phyloP scores from a whole-genome alignment of 139 green algal species.

The Closterium sp. region DNA sequence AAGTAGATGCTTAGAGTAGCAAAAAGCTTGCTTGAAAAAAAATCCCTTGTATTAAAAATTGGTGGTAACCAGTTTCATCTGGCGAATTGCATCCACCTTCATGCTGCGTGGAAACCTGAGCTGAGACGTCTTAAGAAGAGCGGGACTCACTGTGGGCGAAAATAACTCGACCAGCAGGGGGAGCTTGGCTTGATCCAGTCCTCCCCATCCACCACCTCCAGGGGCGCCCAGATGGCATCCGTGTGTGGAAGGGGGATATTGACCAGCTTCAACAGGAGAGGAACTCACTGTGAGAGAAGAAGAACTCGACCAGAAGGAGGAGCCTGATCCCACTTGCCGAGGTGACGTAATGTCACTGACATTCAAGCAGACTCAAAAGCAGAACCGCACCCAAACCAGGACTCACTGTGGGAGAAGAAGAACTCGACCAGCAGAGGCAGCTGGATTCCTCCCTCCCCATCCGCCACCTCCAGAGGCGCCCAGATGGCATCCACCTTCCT shows the following conservation, averaged over 20 bases:
- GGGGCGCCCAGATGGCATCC: neutral
- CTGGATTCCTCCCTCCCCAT: constrained; percentile 70
- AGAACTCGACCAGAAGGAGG: too few species aligned
- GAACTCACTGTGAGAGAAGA: too few species aligned
- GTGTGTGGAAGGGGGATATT: neutral
- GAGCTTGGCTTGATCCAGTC: constrained; percentile 55
- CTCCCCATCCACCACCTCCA: neutral
- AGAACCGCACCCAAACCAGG: neutral
- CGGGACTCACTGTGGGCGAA: too few species aligned
- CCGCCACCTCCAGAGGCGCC: constrained; percentile 59
- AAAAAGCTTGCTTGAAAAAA: too few species aligned
- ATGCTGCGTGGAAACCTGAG: neutral
- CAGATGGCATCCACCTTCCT: constrained; percentile 86
- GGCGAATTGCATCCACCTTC: too few species aligned
- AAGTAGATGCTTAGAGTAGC: too few species aligned
- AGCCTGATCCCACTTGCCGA: too few species aligned
- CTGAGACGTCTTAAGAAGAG: neutral
- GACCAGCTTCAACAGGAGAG: neutral
- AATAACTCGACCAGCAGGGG: too few species aligned
- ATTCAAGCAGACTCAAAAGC: neutral
- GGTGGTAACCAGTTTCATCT: too few species aligned
- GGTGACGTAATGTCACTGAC: too few species aligned
- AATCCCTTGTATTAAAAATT: too few species aligned
- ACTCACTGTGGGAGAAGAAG: neutral
- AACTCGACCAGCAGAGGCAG: constrained; percentile 82